Conservation (phyloP, 1,284 basidiomycete genomes). For the Hymenochaete sp. region DNA sequence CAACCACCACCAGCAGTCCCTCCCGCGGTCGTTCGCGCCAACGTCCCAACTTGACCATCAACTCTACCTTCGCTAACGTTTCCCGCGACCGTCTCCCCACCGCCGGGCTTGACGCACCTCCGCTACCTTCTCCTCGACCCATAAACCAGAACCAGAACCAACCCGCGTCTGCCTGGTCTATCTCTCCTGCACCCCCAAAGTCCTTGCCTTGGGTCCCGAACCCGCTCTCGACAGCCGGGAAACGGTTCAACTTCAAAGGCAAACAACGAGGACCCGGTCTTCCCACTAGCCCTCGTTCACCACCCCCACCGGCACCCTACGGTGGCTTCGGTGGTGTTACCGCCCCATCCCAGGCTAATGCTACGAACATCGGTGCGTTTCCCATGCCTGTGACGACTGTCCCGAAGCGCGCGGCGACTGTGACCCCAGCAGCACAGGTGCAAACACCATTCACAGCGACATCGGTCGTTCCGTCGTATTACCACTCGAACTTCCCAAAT, state of each 20-base stretch:
- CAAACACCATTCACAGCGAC: not conserved
- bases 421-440: constrained; percentile 21
- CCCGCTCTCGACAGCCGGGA: constrained; percentile 18
- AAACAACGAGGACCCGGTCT: constrained; percentile 3
- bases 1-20: not conserved
- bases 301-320: not conserved
- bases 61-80: constrained; percentile 21
- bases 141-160: constrained; percentile 23
- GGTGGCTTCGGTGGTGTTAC: not conserved
- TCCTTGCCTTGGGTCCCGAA: constrained; percentile 31
- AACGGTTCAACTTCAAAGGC: constrained; percentile 6
- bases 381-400: constrained; percentile 17
- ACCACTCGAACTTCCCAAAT: constrained; percentile 9
- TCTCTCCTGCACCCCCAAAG: constrained; percentile 30
- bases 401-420: constrained; percentile 19
- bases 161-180: constrained; percentile 33
- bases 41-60: constrained; percentile 17
- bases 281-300: constrained; percentile 6
- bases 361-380: constrained; percentile 19
- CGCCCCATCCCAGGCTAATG: not conserved
- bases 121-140: not conserved
- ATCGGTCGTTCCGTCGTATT: constrained; percentile 14
- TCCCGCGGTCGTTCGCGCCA: not conserved
- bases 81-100: constrained; percentile 26
- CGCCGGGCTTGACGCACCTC: constrained; percentile 22